Percentiles rank a stretch among this genome's conserved stretches.
phyloP scores from a whole-genome alignment of 352 stramenopile species.

The Poterioochromonas sp. region DNA sequence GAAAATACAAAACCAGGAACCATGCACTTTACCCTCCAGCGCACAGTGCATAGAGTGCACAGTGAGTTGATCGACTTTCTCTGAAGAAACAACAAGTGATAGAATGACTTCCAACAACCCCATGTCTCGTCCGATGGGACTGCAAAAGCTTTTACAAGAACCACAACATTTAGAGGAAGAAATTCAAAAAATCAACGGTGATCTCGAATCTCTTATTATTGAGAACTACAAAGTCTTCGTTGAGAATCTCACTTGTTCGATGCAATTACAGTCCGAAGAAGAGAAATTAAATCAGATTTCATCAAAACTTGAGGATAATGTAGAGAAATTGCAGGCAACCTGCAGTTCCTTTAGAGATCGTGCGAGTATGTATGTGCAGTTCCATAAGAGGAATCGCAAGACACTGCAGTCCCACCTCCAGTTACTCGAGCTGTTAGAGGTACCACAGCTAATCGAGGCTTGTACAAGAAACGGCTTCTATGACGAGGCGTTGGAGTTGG shows the following conservation, averaged over 20 bases:
- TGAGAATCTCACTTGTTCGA: slow-evolving; percentile 70
- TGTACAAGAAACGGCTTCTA: slow-evolving; percentile 91
- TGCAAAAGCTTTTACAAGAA: slow-evolving; percentile 45
- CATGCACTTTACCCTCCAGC: too few species aligned
- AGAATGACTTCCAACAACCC: too few species aligned
- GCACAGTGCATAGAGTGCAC: too few species aligned
- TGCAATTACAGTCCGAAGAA: slow-evolving; percentile 50
- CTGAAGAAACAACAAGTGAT: too few species aligned
- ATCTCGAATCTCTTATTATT: slow-evolving; percentile 64
- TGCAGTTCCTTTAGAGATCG: slow-evolving; percentile 44
- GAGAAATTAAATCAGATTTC: slow-evolving; percentile 27
- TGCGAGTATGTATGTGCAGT: slow-evolving; percentile 31
- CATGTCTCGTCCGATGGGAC: too few species aligned
- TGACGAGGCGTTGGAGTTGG: slow-evolving; percentile 88
- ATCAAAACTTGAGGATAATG: neutral
- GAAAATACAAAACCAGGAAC: too few species aligned
- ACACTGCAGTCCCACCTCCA: slow-evolving; percentile 76
- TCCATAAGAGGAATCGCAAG: slow-evolving; percentile 64
- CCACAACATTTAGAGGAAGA: slow-evolving; percentile 65
- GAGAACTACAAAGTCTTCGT: slow-evolving; percentile 79
- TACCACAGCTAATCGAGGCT: slow-evolving; percentile 90
- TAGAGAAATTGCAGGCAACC: neutral
- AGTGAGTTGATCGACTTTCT: too few species aligned
- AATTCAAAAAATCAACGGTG: slow-evolving; percentile 60
- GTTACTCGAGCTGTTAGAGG: slow-evolving; percentile 91